Conservation (phyloP, 2,329 filamentous ascomycete genomes). For the Paecilomyces sp. region DNA sequence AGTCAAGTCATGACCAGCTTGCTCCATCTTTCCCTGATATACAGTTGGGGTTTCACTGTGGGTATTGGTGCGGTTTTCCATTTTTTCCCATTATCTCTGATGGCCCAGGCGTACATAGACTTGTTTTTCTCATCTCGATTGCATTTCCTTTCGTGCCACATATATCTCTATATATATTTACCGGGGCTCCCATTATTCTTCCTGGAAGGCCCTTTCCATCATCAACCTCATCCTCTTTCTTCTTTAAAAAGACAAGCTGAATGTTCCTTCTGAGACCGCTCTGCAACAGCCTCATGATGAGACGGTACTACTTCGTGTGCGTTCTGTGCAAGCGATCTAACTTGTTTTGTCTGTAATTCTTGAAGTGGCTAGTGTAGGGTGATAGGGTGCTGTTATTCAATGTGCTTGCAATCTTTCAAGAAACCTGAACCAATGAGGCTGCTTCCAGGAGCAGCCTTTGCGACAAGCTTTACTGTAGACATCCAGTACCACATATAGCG, state of each 20-base stretch:
- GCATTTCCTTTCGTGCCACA: not conserved
- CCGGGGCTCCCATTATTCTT: slow-evolving; percentile 2
- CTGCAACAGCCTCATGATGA: not conserved
- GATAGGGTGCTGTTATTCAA: not conserved
- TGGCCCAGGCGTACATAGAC: slow-evolving; percentile 13
- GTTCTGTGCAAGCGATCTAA: not conserved
- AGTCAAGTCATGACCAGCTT: slow-evolving; percentile 13
- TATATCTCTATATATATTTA: not conserved
- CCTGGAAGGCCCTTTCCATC: not conserved
- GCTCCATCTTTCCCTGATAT: not conserved
- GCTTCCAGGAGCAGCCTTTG: not conserved
- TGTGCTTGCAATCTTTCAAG: not conserved
- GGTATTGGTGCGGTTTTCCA: not conserved
- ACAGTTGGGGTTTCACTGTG: not conserved
- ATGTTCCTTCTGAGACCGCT: not conserved
- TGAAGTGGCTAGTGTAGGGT: not conserved
- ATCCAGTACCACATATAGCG: too few species aligned
- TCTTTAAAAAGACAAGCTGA: too few species aligned
- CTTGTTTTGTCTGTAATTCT: not conserved
- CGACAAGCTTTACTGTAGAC: too few species aligned
- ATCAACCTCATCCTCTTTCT: not conserved
- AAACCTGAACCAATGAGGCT: not conserved
- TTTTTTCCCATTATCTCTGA: slow-evolving; percentile 6
- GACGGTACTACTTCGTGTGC: not conserved
- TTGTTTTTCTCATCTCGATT: slow-evolving; percentile 7